A percentile compares a stretch with the other conserved stretches of the same genome.
Conservation (phyloP, 2,329 filamentous ascomycete species). For the Xylaria sp. region DNA sequence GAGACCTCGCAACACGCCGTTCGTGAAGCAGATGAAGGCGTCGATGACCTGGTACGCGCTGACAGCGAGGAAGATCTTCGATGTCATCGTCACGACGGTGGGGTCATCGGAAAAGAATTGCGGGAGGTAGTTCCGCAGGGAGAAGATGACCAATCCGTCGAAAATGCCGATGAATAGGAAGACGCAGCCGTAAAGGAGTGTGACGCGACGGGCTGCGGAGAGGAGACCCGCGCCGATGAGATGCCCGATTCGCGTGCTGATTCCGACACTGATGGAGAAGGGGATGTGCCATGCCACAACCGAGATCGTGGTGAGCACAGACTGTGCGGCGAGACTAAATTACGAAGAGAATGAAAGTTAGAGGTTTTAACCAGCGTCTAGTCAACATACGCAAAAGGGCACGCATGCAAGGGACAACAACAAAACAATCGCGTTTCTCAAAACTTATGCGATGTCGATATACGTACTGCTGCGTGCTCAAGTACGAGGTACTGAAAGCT, state of each 20-base stretch:
- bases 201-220: constrained; percentile 30
- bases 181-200: constrained; percentile 32
- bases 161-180: constrained; percentile 32
- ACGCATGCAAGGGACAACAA: not conserved
- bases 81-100: constrained; percentile 29
- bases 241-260: constrained; percentile 40
- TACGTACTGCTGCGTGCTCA: constrained; percentile 36
- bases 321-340: constrained; percentile 37
- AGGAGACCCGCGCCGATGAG: constrained; percentile 37
- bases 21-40: constrained; percentile 34
- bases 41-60: constrained; percentile 35
- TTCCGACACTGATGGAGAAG: constrained; percentile 39
- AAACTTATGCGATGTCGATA: not conserved
- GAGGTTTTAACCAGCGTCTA: not conserved
- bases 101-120: constrained; percentile 32
- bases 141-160: constrained; percentile 32
- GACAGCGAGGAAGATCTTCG: constrained; percentile 31
- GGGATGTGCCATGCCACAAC: constrained; percentile 41
- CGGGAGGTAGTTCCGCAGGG: constrained; percentile 30
- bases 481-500: constrained; percentile 41
- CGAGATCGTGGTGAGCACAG: constrained; percentile 37
- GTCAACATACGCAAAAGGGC: too few relatives aligned
- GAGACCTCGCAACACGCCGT: constrained; percentile 37
- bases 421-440: too few relatives aligned
- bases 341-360: not conserved